A percentile compares a stretch with the other conserved stretches of the same genome.
phyloP scores from a whole-genome alignment of 768 basidiomycete genomes.

The Inosperma sp. region DNA sequence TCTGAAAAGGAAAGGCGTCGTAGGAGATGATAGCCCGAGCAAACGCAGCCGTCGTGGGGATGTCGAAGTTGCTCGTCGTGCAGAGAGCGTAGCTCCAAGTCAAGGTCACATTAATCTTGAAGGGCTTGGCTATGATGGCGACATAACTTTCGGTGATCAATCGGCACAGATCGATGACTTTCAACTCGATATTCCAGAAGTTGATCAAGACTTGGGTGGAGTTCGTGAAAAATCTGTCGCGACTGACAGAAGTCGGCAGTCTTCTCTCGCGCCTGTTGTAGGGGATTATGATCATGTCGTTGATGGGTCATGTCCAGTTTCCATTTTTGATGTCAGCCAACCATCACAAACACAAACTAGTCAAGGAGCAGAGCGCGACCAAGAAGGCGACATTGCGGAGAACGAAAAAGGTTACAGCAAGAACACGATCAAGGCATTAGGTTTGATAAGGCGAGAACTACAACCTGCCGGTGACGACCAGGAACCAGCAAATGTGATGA shows the following conservation, averaged over 20 bases:
- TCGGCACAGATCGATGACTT: constrained; percentile 59
- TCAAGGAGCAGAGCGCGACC: constrained; percentile 32
- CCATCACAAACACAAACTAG: constrained; percentile 48
- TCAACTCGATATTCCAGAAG: constrained; percentile 62
- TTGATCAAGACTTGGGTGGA: constrained; percentile 40
- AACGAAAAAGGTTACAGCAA: constrained; percentile 74
- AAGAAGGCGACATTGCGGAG: constrained; percentile 32
- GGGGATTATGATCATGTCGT: constrained; percentile 48
- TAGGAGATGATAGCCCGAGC: constrained; percentile 55
- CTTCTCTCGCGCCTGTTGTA: constrained; percentile 61
- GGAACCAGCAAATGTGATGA: constrained; percentile 47
- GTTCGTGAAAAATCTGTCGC: constrained; percentile 46
- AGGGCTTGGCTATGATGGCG: constrained; percentile 34
- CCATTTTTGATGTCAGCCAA: constrained; percentile 69
- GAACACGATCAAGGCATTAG: constrained; percentile 83
- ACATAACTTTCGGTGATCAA: constrained; percentile 60
- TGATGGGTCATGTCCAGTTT: constrained; percentile 70
- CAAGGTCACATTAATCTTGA: constrained; percentile 52
- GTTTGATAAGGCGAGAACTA: constrained; percentile 69
- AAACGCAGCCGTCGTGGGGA: constrained; percentile 62
- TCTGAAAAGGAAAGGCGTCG: constrained; percentile 54
- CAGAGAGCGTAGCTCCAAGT: constrained; percentile 59
- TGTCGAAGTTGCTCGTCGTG: constrained; percentile 69
- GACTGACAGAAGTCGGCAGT: constrained; percentile 53
- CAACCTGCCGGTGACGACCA: constrained; percentile 46